A percentile compares a stretch with the other conserved stretches of the same genome.
phyloP scores from a whole-genome alignment of 2,329 filamentous ascomycete species.

The Cercospora sp. region DNA sequence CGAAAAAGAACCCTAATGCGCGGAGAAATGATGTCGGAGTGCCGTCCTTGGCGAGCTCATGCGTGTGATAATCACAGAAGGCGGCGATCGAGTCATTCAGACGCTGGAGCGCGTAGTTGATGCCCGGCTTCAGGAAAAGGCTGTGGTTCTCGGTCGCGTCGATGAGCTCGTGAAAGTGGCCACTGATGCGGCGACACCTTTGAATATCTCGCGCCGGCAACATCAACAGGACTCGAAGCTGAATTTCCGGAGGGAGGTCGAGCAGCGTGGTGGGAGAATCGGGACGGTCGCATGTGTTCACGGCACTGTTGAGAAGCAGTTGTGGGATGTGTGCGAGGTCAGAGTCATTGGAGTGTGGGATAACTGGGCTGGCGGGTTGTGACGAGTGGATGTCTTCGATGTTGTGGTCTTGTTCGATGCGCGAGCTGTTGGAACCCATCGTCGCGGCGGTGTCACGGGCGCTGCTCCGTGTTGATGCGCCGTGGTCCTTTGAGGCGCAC shows the following conservation, averaged over 20 bases:
- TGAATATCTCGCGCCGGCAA: slow-evolving; percentile 4
- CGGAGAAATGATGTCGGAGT: not conserved
- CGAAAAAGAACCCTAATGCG: not conserved
- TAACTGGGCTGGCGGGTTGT: not conserved
- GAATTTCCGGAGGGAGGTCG: slow-evolving; percentile 8
- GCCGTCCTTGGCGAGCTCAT: not conserved
- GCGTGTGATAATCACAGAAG: not conserved
- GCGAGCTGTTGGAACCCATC: not conserved
- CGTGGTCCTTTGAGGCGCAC: not conserved
- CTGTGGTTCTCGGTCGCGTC: not conserved
- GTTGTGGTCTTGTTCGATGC: not conserved
- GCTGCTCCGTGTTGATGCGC: not conserved
- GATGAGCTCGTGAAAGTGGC: slow-evolving; percentile 1
- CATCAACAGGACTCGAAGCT: not conserved
- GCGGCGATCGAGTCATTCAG: not conserved
- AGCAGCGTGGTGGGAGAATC: not conserved
- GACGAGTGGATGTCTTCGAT: not conserved
- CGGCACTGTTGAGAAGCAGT: not conserved
- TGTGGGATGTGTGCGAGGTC: not conserved
- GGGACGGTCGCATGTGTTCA: not conserved
- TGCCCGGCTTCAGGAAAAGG: not conserved
- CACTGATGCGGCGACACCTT: slow-evolving; percentile 10
- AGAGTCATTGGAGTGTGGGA: not conserved
- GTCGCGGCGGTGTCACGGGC: not conserved
- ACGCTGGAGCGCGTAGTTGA: not conserved